Conservation (phyloP, 371 early-diverging fungal species). For the Mucor mucedo region DNA sequence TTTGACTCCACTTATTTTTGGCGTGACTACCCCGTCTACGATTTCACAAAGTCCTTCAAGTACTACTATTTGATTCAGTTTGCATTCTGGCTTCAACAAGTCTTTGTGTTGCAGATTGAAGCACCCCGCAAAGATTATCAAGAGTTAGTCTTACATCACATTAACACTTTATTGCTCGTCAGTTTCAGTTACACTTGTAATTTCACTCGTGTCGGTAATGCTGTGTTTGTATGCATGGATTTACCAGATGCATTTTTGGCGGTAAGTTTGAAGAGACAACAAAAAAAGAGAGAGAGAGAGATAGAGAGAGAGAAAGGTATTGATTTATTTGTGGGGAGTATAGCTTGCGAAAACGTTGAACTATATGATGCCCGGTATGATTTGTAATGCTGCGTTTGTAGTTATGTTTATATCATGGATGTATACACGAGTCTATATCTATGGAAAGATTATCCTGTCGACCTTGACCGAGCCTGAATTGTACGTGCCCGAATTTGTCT, state of each 20-base stretch:
- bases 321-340: not conserved
- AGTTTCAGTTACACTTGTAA: constrained; percentile 68
- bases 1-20: constrained; percentile 69
- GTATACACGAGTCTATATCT: constrained; percentile 70
- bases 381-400: constrained; percentile 67
- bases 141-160: constrained; percentile 72
- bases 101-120: constrained; percentile 76
- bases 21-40: constrained; percentile 65
- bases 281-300: not conserved
- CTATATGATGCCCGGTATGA: constrained; percentile 50
- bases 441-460: constrained; percentile 55
- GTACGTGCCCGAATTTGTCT: constrained; percentile 44
- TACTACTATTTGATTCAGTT: constrained; percentile 74
- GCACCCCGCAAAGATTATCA: constrained; percentile 77
- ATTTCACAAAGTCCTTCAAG: constrained; percentile 63
- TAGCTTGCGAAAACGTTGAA: constrained; percentile 68
- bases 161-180: constrained; percentile 72
- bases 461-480: constrained; percentile 51
- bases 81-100: constrained; percentile 78
- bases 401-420: constrained; percentile 75
- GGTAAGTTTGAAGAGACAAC: constrained; percentile 47
- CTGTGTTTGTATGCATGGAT: constrained; percentile 81
- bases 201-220: constrained; percentile 78
- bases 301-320: not conserved
- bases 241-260: constrained; percentile 76